These are phyloP conservation scores for Colletotrichum scovillei DNA, from an alignment of 2,329 filamentous ascomycete genomes.

Conservation along the genomic window DNA sequence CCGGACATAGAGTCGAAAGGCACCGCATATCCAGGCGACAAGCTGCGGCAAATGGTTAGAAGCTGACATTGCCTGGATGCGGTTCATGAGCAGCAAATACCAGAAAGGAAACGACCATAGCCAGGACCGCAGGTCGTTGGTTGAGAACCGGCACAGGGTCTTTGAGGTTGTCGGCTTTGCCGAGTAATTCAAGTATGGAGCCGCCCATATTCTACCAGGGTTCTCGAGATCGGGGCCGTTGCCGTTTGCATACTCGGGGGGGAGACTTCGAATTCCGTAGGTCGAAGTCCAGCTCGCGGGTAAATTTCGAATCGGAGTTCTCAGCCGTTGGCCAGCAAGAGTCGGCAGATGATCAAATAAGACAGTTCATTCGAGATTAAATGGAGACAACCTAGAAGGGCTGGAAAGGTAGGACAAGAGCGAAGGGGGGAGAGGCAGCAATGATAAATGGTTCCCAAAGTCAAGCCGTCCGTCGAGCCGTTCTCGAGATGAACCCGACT, in stretches of 20 bases:
- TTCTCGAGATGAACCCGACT: constrained; percentile 27
- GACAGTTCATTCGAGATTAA: not conserved
- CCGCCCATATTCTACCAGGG: constrained; percentile 18
- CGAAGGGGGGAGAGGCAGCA: not conserved
- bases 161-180: constrained; percentile 35
- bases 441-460: constrained; percentile 18
- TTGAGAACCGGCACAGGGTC: constrained; percentile 36
- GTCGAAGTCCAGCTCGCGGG: not conserved
- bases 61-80: not conserved
- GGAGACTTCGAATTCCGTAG: not conserved
- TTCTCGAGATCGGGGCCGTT: constrained; percentile 1
- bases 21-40: constrained; percentile 31
- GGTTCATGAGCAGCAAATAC: not conserved
- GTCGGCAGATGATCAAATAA: not conserved
- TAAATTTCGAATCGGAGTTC: not conserved
- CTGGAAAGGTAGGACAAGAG: not conserved
- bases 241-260: constrained; percentile 18
- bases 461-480: not conserved
- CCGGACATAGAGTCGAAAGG: constrained; percentile 37
- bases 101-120: constrained; percentile 35
- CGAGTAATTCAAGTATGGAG: constrained; percentile 36
- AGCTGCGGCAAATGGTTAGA: not conserved
- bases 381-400: not conserved
- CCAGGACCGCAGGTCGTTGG: constrained; percentile 26
- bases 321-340: not conserved